Evolutionary conservation across 495 filamentous ascomycete genomes (phyloP), one percentile per base, ranked within the genome.

Genomic region (Xylaria cubensis): DNA sequence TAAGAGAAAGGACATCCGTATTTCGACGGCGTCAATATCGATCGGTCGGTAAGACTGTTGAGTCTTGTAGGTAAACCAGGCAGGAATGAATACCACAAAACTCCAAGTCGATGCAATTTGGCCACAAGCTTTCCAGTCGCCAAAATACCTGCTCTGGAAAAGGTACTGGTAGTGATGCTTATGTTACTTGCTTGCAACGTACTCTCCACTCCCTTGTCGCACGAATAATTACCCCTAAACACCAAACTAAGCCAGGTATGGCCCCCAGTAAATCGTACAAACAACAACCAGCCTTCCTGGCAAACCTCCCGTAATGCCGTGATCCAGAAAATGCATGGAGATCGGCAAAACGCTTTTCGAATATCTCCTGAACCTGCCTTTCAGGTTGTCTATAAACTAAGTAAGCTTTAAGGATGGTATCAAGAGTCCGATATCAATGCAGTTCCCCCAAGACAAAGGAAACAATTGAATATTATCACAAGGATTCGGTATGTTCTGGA

Each of bases 391-490:
- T 79, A 76, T 78, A 76, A 74, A 76, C 73, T 76, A 67, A 74
- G 69, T 73, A 46, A 72, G 72, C 74, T 75, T 72, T 32, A 66
- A 70, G 72, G 61, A 65, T 76, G 73, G 76, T 78, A 78, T 79
- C 77, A 79, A 74, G 67, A 74, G 71, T 74, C 74, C 69, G 74
- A 71, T 64, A 73, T 72, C 69, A 72, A 73, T 68, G 74, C 62
- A 70, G 66, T 55, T 71, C 39, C 74, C 75, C 71, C 50, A 66
- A 55, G 69, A 79, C 75, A 79, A 78, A 79, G 51, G 69, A 79
- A 76, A 78, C 72, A 73, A 48, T 76, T 72, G 71, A 72, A 74
- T 79, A 79, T 79, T 79, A 73, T 78, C 72, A 79, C 77, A 78
- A 76, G 70, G 74, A 75, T 53, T 72, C 70, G 48, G 64, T 69